phyloP scores from a whole-genome alignment of 139 green algal genomes.

The Parachlorella kessleri region DNA sequence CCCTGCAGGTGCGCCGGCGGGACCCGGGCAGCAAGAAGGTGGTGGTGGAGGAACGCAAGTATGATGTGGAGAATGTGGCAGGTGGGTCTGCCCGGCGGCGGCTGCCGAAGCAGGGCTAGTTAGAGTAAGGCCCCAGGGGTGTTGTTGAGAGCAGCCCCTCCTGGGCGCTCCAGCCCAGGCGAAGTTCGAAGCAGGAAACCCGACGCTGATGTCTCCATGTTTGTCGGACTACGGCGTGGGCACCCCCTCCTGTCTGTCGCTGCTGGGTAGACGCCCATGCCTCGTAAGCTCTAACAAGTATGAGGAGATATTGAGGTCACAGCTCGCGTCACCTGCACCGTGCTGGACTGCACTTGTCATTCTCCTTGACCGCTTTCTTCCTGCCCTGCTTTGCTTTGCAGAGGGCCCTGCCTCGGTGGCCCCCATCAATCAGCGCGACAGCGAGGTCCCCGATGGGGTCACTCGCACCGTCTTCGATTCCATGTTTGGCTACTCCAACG shows the following conservation, averaged over 20 bases:
- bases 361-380: too few relatives aligned
- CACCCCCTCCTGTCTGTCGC: neutral
- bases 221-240: neutral
- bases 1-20: conserved; percentile 38
- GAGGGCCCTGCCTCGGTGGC: neutral
- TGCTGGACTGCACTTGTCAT: too few relatives aligned
- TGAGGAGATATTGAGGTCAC: too few relatives aligned
- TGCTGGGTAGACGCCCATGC: too few relatives aligned
- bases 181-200: neutral
- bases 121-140: neutral
- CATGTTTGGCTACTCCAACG: conserved; percentile 43
- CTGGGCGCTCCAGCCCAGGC: neutral
- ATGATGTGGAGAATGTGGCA: conserved; percentile 32
- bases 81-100: neutral
- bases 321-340: too few relatives aligned
- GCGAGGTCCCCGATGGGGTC: conserved; percentile 19
- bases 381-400: too few relatives aligned
- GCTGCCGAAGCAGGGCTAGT: neutral
- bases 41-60: conserved; percentile 41
- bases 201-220: too few relatives aligned
- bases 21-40: conserved; percentile 33
- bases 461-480: conserved; percentile 42
- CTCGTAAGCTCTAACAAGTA: too few relatives aligned
- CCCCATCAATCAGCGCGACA: neutral
- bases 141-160: neutral